Evolutionary conservation across 2,329 filamentous ascomycete genomes (phyloP), one percentile per base, ranked within the genome.

Genomic region (Aspergillus quadrilineatus): DNA sequence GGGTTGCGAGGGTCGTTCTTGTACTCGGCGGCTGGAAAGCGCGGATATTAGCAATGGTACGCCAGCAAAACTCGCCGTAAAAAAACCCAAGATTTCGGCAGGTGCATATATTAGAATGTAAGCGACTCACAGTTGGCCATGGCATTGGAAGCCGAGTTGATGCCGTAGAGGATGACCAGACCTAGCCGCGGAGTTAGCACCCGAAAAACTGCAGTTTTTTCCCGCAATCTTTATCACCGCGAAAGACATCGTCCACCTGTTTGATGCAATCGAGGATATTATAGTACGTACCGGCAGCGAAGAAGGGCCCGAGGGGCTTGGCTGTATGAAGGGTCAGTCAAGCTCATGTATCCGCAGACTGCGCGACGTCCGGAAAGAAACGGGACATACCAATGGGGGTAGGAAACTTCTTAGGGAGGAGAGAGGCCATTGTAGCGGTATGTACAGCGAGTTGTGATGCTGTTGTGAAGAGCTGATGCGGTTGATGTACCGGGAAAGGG

Each of bases 1-100:
- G 77, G 77, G 69, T 97, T 97, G 78, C 92, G 87, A 66, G 92
- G 91, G 80, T 97, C 93, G 83, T 96, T 95, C 87, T 92, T 95
- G 86, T 85, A 97, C 82, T 97, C 91, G 69, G 89, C 90, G 81
- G 86, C 93, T 97, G 50, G 28, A 22, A 45, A 53, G 45, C 45
- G 6, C 51, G 57, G 48, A 28, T 44, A 60, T 71, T 63, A 70
- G 67, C 56, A 26, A 37, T 43, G 14, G 22, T 9, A 47, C 34
- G 12, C 30, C 14, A 30, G 3, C 12, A n/a, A 26, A 28, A 29
- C 7, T 4, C 37, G 10, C 17, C 17, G 34, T 14, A 8, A 15
- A 39, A 46, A 10, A 12, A 4, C 3, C 22, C 22, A 22, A 22
- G 22, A 22, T 22, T 4, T 22, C 22, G 17, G 15, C n/a, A n/a